These are phyloP conservation scores for Dioscorea dumetorum DNA, from an alignment of 106 monocot genomes.

Conservation along the genomic window DNA sequence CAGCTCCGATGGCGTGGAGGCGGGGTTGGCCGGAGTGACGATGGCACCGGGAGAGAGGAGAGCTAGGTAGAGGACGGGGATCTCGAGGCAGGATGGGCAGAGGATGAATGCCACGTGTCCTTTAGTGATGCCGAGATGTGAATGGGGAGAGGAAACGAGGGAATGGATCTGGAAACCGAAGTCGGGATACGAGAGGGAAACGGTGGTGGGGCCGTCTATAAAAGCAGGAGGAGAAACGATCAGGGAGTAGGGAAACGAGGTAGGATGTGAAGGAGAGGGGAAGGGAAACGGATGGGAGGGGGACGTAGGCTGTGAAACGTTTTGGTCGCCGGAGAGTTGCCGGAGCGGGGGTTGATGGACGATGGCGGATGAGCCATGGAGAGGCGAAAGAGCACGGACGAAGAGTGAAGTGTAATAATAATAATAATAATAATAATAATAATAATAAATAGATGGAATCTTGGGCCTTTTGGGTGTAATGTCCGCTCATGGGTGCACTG, in stretches of 20 bases:
- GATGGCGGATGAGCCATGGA: background rate
- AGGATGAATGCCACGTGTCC: slow-evolving; percentile 32
- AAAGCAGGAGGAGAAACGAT: slow-evolving; percentile 18
- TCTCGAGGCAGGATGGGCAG: slow-evolving; percentile 13
- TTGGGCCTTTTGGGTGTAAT: no score
- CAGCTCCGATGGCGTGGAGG: slow-evolving; percentile 18
- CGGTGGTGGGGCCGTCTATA: slow-evolving; percentile 27
- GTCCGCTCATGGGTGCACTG: no score
- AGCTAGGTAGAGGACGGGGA: slow-evolving; percentile 30
- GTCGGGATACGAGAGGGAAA: slow-evolving; percentile 25
- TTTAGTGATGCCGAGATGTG: slow-evolving; percentile 8
- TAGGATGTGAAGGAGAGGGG: slow-evolving; percentile 21
- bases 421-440: no score
- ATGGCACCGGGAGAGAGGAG: slow-evolving; percentile 34
- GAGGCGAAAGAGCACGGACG: no score
- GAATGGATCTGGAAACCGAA: slow-evolving; percentile 11
- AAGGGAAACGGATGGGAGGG: slow-evolving; percentile 19
- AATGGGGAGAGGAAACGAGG: slow-evolving; percentile 21
- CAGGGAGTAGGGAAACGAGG: slow-evolving; percentile 24
- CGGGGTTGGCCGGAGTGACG: slow-evolving; percentile 30
- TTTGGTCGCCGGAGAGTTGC: slow-evolving; percentile 24
- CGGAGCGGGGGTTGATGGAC: slow-evolving; percentile 20
- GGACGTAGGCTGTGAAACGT: slow-evolving; percentile 32
- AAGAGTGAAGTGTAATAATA: no score
- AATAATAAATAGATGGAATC: no score